These are phyloP conservation scores for Beauveria sp. DNA, from an alignment of 2,329 filamentous ascomycete genomes.

Conservation along the genomic window DNA sequence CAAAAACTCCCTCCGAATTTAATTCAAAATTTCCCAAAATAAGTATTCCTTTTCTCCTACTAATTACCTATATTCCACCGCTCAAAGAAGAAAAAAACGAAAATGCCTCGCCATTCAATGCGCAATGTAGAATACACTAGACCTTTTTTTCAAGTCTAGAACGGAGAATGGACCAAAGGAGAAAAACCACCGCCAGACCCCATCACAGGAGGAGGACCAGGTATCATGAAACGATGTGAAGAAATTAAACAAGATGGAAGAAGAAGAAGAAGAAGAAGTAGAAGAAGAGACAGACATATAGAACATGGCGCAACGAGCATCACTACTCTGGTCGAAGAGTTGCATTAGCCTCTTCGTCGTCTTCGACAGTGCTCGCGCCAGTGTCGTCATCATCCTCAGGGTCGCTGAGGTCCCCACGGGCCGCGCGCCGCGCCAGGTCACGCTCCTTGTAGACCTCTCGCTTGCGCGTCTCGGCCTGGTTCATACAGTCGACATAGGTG, in stretches of 20 bases:
- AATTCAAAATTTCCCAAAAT: neutral
- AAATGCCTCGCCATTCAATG: slow-evolving; percentile 1
- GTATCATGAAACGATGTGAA: slow-evolving; percentile 1
- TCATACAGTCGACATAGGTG: slow-evolving; percentile 84
- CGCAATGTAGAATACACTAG: neutral
- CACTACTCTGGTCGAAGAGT: slow-evolving; percentile 24
- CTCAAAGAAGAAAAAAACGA: neutral
- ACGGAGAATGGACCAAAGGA: neutral
- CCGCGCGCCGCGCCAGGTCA: slow-evolving; percentile 41
- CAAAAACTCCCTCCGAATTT: neutral
- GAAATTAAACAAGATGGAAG: neutral
- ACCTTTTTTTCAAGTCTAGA: neutral
- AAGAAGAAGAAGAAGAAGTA: neutral
- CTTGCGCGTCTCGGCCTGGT: slow-evolving; percentile 61
- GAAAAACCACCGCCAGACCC: neutral
- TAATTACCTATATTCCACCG: neutral
- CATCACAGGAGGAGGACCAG: too few species aligned
- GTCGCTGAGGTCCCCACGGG: slow-evolving; percentile 37
- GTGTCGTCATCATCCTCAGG: slow-evolving; percentile 21
- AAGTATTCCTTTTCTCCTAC: neutral
- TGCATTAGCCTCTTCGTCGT: slow-evolving; percentile 26
- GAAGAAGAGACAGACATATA: neutral
- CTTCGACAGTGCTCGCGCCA: slow-evolving; percentile 21
- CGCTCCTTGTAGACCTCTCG: slow-evolving; percentile 62
- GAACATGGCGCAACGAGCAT: neutral